Percentiles rank a stretch among this genome's conserved stretches.
These are phyloP conservation scores for Pontederia paniculata DNA, from an alignment of 176 grass and related monocot genomes.

Conservation along the genomic window DNA sequence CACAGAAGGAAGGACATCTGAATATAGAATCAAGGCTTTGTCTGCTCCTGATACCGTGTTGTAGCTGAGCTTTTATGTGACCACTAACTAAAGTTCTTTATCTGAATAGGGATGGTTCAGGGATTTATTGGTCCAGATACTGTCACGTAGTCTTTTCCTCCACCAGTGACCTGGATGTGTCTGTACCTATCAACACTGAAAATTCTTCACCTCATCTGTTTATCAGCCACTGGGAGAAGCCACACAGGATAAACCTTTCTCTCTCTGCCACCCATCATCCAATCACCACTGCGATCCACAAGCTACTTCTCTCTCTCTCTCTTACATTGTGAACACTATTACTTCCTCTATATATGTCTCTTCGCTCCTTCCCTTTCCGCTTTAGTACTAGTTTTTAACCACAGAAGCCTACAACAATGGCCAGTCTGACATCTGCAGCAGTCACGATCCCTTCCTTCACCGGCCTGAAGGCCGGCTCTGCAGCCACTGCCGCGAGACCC, in stretches of 20 bases:
- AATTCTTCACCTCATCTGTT: constrained; percentile 1
- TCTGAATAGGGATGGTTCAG: no score
- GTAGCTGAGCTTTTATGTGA: no score
- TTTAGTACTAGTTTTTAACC: not conserved
- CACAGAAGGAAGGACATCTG: no score
- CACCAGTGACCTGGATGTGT: no score
- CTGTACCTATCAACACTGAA: no score
- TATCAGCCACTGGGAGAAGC: not conserved
- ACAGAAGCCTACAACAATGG: constrained; percentile 29
- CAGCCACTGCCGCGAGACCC: constrained; percentile 14
- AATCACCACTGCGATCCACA: no score
- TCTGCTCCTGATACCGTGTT: no score
- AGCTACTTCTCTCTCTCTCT: not conserved
- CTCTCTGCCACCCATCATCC: constrained; percentile 24
- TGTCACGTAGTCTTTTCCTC: no score
- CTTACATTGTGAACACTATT: not conserved
- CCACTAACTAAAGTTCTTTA: no score
- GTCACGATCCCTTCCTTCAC: constrained; percentile 25
- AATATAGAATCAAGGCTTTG: no score
- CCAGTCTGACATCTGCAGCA: constrained; percentile 51
- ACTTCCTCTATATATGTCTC: constrained; percentile 14
- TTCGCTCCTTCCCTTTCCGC: not conserved
- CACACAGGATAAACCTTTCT: constrained; percentile 17
- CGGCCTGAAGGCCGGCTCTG: constrained; percentile 14
- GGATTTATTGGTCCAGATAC: no score